These are phyloP conservation scores for Rhynchosporium secalis DNA, from an alignment of 2,329 filamentous ascomycete genomes.

Conservation along the genomic window DNA sequence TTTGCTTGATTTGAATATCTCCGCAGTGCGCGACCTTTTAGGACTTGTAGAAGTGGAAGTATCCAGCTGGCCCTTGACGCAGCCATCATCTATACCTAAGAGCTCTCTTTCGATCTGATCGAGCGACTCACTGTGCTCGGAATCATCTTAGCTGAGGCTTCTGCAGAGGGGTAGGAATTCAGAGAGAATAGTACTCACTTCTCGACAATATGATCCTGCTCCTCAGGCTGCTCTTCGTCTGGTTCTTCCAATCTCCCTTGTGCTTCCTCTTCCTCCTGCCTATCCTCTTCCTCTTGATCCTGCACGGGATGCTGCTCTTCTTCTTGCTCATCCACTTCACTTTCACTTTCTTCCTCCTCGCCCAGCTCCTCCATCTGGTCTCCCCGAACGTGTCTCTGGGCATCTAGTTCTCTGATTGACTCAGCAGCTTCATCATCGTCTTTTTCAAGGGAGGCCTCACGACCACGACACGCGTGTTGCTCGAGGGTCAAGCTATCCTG, in stretches of 20 bases:
- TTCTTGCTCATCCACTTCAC: not conserved
- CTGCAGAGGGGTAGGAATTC: too few species aligned
- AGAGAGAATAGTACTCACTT: not conserved
- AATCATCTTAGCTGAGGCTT: not conserved
- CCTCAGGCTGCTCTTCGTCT: not conserved
- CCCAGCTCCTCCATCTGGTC: not conserved
- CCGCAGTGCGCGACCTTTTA: not conserved
- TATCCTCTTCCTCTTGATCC: too few species aligned
- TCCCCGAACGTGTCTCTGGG: too few species aligned
- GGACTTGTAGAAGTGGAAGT: not conserved
- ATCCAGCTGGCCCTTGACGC: not conserved
- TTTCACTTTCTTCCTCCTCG: not conserved
- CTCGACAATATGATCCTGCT: not conserved
- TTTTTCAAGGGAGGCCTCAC: not conserved
- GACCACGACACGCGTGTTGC: not conserved
- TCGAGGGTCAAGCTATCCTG: conserved; percentile 6
- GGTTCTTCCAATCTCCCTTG: not conserved
- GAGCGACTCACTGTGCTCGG: conserved; percentile 5
- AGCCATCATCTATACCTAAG: not conserved
- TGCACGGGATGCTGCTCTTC: not conserved
- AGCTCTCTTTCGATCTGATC: conserved; percentile 1
- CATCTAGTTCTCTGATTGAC: not conserved
- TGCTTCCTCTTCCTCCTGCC: too few species aligned
- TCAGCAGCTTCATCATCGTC: not conserved
- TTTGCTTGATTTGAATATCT: not conserved